Evolutionary conservation across 2,329 filamentous ascomycete species (phyloP), one percentile per base, ranked within the genome.

Genomic region (Chaetomium sp.): DNA sequence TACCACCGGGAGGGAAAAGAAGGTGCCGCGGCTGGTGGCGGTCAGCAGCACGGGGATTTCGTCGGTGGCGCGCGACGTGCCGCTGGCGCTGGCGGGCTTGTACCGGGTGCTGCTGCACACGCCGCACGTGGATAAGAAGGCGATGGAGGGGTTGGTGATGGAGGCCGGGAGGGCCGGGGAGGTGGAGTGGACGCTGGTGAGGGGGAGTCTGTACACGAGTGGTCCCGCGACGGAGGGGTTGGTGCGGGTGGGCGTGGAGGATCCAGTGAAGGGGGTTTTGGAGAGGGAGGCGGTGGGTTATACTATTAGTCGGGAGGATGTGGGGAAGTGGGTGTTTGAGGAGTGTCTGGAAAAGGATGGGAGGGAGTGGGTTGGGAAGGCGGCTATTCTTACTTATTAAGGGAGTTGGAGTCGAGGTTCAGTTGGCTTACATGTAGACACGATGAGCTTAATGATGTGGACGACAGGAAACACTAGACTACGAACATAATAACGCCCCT

Each of bases 271-370:
- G 0, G 57, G 53, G 12, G 58, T 65, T 13, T 57, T 71, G 16
- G 76, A 80, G 70, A 75, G 72, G 0, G 66, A 71, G 42, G 79
- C 74, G 3, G 70, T 82, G 3, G 83, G 83, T 4, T 84, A 83
- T 62, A 76, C 74, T 1, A 82, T 85, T 55, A 78, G 76, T 8
- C 71, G 81, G 42, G 79, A 80, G 65, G 82, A 84, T 65, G 76
- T 79, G 3, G 82, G 82, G 0, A 73, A 70, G 62, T 85, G 82
- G 80, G 74, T 83, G 9, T 80, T 77, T 27, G 72, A 80, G 57
- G 77, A 80, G 79, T 29, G 47, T 82, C 4, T 62, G 16, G 63
- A 19, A 4, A 19, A 38, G 77, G 76, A 42, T 3, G 65, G 23
- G 72, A 23, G 53, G 2, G 70, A 66, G 42, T 81, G 77, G 50